Evolutionary conservation across 495 filamentous ascomycete genomes (phyloP).

Genomic region (Pseudoneurospora amorphoporcata): DNA sequence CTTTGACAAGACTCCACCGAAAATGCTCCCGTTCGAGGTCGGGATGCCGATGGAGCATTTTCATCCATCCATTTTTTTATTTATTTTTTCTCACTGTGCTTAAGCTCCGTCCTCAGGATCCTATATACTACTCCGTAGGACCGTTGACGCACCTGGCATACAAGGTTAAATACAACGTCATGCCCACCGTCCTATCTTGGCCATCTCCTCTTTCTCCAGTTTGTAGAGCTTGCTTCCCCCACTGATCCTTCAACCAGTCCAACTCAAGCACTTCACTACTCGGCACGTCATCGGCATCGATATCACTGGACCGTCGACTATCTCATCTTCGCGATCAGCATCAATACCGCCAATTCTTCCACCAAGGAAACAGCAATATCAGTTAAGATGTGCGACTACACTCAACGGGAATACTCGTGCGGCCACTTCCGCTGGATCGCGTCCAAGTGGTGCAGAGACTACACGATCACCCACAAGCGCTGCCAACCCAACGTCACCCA

Average conservation of each 20-base stretch:
- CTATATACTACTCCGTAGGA: not conserved
- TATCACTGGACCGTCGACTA: not conserved
- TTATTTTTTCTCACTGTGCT: not conserved
- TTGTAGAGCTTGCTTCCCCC: not conserved
- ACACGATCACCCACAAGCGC: slow-evolving; percentile 29
- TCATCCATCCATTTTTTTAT: not conserved
- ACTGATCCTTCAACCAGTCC: not conserved
- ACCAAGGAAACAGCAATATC: not conserved
- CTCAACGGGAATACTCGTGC: slow-evolving; percentile 30
- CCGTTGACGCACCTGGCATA: not conserved
- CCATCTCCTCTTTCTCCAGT: not conserved
- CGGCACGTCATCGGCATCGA: not conserved
- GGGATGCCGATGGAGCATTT: not conserved
- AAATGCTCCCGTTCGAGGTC: not conserved
- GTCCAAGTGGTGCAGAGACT: slow-evolving; percentile 31
- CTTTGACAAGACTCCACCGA: not conserved
- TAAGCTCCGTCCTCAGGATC: not conserved
- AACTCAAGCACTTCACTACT: not conserved
- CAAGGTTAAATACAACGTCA: not conserved
- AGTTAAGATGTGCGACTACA: slow-evolving; percentile 22
- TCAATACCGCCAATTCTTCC: not conserved
- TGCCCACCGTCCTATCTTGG: not conserved
- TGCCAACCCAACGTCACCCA: slow-evolving; percentile 32
- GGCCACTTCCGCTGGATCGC: slow-evolving; percentile 35
- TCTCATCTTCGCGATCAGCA: not conserved